Conservation (phyloP, 768 basidiomycete species). For the Leccinum pellstonianum region DNA sequence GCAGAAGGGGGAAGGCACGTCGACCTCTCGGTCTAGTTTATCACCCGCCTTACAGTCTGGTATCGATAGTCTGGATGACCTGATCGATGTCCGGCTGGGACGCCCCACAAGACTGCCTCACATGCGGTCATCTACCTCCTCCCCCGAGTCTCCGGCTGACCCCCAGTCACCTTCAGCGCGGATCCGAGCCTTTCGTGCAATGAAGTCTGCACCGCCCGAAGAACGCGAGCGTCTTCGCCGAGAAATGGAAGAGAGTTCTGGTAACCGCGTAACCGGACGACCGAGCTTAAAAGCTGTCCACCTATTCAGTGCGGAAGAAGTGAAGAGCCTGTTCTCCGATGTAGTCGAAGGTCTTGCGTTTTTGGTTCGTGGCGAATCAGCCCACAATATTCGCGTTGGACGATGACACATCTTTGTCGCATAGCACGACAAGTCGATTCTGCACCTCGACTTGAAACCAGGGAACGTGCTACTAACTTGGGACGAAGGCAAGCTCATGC, state of each 20-base stretch:
- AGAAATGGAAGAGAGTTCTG: conserved; percentile 41
- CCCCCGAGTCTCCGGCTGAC: conserved; percentile 34
- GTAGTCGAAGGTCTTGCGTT: conserved; percentile 86
- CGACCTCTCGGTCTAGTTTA: not conserved
- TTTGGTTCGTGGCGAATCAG: conserved; percentile 50
- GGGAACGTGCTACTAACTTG: conserved; percentile 91
- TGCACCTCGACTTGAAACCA: conserved; percentile 93
- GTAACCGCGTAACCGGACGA: conserved; percentile 25
- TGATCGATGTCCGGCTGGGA: conserved; percentile 78
- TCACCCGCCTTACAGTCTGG: not conserved
- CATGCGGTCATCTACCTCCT: conserved; percentile 33
- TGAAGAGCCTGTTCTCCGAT: conserved; percentile 76
- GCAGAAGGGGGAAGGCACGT: conserved; percentile 76
- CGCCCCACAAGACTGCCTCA: conserved; percentile 46
- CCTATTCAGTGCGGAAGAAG: conserved; percentile 81
- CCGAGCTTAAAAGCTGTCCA: conserved; percentile 73
- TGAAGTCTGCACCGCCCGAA: conserved; percentile 61
- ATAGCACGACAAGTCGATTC: conserved; percentile 78
- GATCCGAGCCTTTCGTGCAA: conserved; percentile 72
- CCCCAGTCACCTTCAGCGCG: conserved; percentile 63
- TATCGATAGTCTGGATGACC: conserved; percentile 66
- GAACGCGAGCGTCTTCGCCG: conserved; percentile 61
- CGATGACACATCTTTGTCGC: conserved; percentile 7
- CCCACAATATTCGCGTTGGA: not conserved
- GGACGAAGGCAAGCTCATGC: conserved; percentile 86